A percentile compares a stretch with the other conserved stretches of the same genome.
These are phyloP conservation scores for Colletotrichum sp. DNA, from an alignment of 2,329 filamentous ascomycete genomes.

Conservation along the genomic window DNA sequence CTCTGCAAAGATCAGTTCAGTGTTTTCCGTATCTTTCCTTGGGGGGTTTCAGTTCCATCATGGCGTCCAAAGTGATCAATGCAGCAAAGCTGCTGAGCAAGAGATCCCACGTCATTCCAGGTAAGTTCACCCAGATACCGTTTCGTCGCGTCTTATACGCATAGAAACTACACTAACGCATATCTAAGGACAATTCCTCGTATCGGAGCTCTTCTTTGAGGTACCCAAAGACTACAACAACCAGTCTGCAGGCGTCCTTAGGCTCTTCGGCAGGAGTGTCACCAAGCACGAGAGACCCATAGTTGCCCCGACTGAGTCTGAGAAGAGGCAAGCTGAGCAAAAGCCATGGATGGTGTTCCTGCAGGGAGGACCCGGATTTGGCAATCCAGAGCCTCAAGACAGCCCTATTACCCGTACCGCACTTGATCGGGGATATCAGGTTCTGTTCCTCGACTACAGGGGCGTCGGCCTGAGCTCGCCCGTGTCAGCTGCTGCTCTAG, in stretches of 20 bases:
- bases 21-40: not conserved
- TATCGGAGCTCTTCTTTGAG: constrained; percentile 86
- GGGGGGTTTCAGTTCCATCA: not conserved
- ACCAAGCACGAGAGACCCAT: constrained; percentile 69
- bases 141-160: not conserved
- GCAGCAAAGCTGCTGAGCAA: constrained; percentile 45
- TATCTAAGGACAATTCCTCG: constrained; percentile 68
- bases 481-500: constrained; percentile 75
- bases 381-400: constrained; percentile 77
- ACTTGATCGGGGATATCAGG: constrained; percentile 82
- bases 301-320: constrained; percentile 44
- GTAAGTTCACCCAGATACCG: not conserved
- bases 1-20: not conserved
- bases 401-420: constrained; percentile 72
- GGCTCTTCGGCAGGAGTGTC: constrained; percentile 79
- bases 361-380: constrained; percentile 85
- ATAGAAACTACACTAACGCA: not conserved
- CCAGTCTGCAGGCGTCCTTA: constrained; percentile 65
- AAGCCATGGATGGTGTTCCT: constrained; percentile 74
- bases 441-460: constrained; percentile 88
- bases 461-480: constrained; percentile 87
- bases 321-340: constrained; percentile 37
- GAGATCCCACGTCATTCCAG: constrained; percentile 46
- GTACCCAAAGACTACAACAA: constrained; percentile 81
- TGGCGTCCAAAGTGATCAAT: constrained; percentile 29